Base-by-base conservation (phyloP, 1,284 basidiomycete species). In the Cerrena zonata region DNA sequence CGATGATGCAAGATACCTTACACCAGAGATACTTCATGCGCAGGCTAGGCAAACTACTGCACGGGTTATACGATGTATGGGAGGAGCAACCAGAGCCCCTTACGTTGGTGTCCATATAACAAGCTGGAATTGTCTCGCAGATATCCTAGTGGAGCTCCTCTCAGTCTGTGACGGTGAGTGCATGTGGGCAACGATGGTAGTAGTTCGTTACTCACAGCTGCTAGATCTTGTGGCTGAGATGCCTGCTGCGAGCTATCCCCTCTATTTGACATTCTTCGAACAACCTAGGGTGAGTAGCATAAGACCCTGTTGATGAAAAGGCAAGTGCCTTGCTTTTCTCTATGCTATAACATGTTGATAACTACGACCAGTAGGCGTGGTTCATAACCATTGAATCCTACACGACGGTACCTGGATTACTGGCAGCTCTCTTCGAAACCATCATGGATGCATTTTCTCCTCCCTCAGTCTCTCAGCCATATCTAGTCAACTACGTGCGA, bases 401-500 rank as follows among this genome's bases (percentile, higher is more conserved):
- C 13, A 62, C 69, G 11, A 70, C 72, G 38, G 56, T 79, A 3
- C 68, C 75, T 12, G 60, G 72, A 2, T 71, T 86, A 47, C 62
- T 79, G 39, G 70, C 71, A 36, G 61, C 74, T 22, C 57, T 78
- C 12, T 57, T 77, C 18, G 70, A 78, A 23, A 60, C 78, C n/a
- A 56, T 76, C 12, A 63, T 71, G 34, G 68, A 65, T 45, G 61
- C 73, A 1, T 56, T 82, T 42, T 65, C 62, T 37, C 71, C 72
- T 0, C 60, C 72, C 1, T 57, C 74, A 13, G 65, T 69, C 30
- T 72, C 69, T 5, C 71, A 75, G 26, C 75, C 73, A 64, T 77
- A 80, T 49, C 65, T 82, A 3, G 59, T 62, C 13, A 78, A 83
- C 54, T 55, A 79, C 40, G 56, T 71, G 26, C 71, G 71, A 25